Base-by-base conservation (phyloP, 2,329 filamentous ascomycete genomes). In the Phialophora tarda region DNA sequence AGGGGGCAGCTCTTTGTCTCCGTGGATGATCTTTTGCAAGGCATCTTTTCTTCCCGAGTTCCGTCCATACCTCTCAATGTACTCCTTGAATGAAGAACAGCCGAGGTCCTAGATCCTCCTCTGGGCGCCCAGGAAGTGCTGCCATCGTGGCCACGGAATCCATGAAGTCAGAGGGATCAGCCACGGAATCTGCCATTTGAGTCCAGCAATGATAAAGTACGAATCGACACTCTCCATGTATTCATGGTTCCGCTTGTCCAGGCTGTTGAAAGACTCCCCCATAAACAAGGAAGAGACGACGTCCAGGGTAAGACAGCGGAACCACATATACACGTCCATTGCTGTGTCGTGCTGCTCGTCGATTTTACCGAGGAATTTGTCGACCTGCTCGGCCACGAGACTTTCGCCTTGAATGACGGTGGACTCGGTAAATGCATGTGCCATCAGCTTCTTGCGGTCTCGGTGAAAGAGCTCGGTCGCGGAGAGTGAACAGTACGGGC, bases 291-390 rank as follows among this genome's bases (percentile, higher is more conserved):
- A 62, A 21, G 60, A 62, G 34, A 63, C 53, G 34, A 63, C 24
- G 23, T 63, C 61, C n/a, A 63, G 26, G n/a, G 61, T 47, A 17
- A 63, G 26, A 10, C 12, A 48, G 12, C 61, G 50, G 51, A 63
- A 63, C 51, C 53, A 66, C 23, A 47, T 41, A 53, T 58, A 64
- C 53, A 56, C 56, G 59, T 48, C 50, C 53, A 56, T 59, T 24
- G 48, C 32, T 28, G 34, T 58, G 55, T 41, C 61, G 26, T 48
- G n/a, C 50, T 51, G 47, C 28, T 26, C 23, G 38, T 28, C 38
- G n/a, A 57, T 50, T 58, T 23, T 23, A n/a, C 11, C n/a, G 1
- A 63, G 8, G 53, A 63, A 48, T 7, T 47, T 63, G 8, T 50
- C 28, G 30, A 63, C 26, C 21, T 63, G 61, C 14, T 57, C 61